Conservation (phyloP, 306 rosid species). For the Corylus heterophylla region DNA sequence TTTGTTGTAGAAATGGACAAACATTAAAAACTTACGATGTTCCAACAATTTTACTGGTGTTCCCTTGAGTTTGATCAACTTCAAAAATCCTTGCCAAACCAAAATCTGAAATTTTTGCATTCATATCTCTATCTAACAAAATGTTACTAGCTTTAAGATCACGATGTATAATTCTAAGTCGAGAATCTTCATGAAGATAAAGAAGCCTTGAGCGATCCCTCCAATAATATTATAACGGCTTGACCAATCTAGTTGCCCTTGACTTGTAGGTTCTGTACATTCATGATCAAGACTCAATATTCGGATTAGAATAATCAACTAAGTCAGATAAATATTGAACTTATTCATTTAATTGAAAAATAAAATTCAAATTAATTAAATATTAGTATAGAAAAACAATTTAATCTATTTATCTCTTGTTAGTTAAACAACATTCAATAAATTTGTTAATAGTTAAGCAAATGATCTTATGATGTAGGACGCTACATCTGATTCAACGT, state of each 20-base stretch:
- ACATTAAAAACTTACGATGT: conserved; percentile 22
- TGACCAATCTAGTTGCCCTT: conserved; percentile 38
- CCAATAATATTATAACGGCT: conserved; percentile 33
- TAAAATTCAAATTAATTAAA: too few species aligned
- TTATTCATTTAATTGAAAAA: too few species aligned
- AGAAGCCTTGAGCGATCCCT: conserved; percentile 35
- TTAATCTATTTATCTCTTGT: neutral
- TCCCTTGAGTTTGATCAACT: conserved; percentile 27
- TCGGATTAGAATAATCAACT: neutral
- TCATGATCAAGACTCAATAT: neutral
- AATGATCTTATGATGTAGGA: too few species aligned
- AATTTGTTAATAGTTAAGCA: neutral
- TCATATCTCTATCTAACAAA: conserved; percentile 31
- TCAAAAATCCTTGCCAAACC: conserved; percentile 26
- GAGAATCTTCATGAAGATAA: conserved; percentile 46
- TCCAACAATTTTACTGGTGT: conserved; percentile 28
- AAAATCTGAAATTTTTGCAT: conserved; percentile 31
- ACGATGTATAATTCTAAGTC: conserved; percentile 35
- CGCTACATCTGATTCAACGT: too few species aligned
- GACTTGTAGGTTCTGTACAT: conserved; percentile 29
- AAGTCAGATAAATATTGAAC: too few species aligned
- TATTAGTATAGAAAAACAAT: too few species aligned
- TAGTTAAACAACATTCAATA: neutral
- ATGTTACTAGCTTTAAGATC: conserved; percentile 41
- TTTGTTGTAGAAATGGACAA: neutral